Base-by-base conservation (phyloP, 176 grass and related monocot genomes). In the Melocanna baccifera region DNA sequence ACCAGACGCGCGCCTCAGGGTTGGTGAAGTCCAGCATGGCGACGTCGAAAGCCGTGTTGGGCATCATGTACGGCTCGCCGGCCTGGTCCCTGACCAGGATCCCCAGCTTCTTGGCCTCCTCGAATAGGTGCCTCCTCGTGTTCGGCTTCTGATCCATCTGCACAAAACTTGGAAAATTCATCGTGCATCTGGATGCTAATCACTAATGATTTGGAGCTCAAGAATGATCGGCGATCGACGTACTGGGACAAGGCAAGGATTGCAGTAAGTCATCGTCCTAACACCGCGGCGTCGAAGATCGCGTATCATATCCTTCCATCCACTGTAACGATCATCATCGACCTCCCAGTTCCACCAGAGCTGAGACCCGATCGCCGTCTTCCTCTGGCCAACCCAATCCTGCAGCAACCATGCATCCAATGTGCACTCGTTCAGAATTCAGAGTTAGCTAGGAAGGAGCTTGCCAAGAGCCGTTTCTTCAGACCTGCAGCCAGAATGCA, bases 291-390 rank as follows among this genome's bases (percentile, higher is more conserved):
- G 1, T 3, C 87, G 86, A 73, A 97, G 83, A 36, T 97, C 90
- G 12, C 71, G 50, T 4, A 92, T 51, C 0, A 97, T 82, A n/a
- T 90, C 90, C 48, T 84, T 92, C 95, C 95, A 97, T 62, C 92
- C 92, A 58, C 29, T 4, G 76, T 97, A 97, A 41, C 87, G 90
- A 8, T 36, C 69, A 34, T 61, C 83, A 5, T 97, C 95, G 12
- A 90, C 85, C 87, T 97, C 95, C 95, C 95, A 97, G 69, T 97
- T 97, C 95, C 95, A 97, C 92, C 95, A 97, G 1, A 97, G 81
- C 88, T 97, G 92, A 1, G 95, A 97, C 14, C 95, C 95, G 73
- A 97, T 97, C 14, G 90, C 62, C 1, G 95, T 97, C 84, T 90
- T 91, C 79, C 95, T 94, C 92, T 97, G 92, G 7, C 95, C 95